Conservation (phyloP, 2,329 filamentous ascomycete species). For the Xylariomycetidae sp. region DNA sequence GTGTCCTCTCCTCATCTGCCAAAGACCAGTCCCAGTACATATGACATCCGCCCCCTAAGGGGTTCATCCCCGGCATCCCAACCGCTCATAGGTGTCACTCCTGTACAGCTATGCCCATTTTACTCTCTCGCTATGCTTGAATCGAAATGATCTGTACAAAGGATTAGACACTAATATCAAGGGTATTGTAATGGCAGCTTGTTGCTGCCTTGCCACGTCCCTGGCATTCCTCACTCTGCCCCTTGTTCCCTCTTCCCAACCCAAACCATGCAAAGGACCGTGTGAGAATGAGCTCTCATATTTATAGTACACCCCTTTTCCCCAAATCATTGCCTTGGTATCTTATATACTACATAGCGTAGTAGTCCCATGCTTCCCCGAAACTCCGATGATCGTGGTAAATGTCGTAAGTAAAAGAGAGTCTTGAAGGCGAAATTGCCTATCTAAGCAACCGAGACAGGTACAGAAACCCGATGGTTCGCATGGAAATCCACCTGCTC, state of each 20-base stretch:
- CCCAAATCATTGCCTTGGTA: constrained; percentile 19
- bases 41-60: too few relatives aligned
- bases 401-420: constrained; percentile 14
- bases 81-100: too few relatives aligned
- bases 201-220: too few relatives aligned
- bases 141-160: too few relatives aligned
- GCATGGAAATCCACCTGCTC: constrained; percentile 11
- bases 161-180: too few relatives aligned
- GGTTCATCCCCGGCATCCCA: too few relatives aligned
- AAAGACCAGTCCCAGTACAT: too few relatives aligned
- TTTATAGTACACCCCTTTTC: constrained; percentile 14
- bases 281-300: constrained; percentile 10
- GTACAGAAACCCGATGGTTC: constrained; percentile 11
- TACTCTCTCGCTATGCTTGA: too few relatives aligned
- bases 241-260: constrained; percentile 11
- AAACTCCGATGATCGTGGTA: constrained; percentile 18
- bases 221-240: too few relatives aligned
- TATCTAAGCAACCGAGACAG: constrained; percentile 16
- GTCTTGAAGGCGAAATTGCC: constrained; percentile 3
- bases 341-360: constrained; percentile 10
- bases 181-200: too few relatives aligned
- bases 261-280: constrained; percentile 9
- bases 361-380: constrained; percentile 12
- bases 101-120: too few relatives aligned
- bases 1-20: too few relatives aligned